Conservation (phyloP, 768 basidiomycete genomes). For the Rhodocollybia butyracea region DNA sequence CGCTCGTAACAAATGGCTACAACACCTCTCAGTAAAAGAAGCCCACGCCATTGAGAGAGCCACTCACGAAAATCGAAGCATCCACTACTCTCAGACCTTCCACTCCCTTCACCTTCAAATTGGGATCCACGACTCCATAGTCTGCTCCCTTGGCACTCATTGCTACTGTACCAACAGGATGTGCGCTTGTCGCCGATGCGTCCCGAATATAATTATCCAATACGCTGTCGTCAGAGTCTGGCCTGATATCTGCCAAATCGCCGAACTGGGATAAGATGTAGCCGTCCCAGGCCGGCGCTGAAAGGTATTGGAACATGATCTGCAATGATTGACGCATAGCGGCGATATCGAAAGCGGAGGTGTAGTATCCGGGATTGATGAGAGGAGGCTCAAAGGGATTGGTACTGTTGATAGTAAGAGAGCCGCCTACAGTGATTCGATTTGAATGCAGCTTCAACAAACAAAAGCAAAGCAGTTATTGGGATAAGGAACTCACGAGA, state of each 20-base stretch:
- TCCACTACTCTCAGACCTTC: slow-evolving; percentile 34
- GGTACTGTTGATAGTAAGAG: slow-evolving; percentile 22
- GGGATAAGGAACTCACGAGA: slow-evolving; percentile 5
- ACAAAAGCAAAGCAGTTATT: neutral
- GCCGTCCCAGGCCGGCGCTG: slow-evolving; percentile 24
- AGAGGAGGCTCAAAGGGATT: slow-evolving; percentile 24
- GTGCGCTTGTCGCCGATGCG: slow-evolving; percentile 17
- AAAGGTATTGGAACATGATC: slow-evolving; percentile 20
- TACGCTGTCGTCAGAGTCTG: slow-evolving; percentile 18
- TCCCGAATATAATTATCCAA: slow-evolving; percentile 21
- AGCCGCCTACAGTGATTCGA: slow-evolving; percentile 17
- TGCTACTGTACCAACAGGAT: slow-evolving; percentile 26
- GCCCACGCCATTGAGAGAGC: too few relatives aligned
- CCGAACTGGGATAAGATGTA: slow-evolving; percentile 20
- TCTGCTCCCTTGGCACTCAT: slow-evolving; percentile 25
- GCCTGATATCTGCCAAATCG: slow-evolving; percentile 18
- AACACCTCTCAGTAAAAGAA: neutral
- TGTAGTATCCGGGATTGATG: slow-evolving; percentile 22
- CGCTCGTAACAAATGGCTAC: slow-evolving; percentile 23
- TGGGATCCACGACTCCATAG: slow-evolving; percentile 31
- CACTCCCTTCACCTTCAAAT: slow-evolving; percentile 30
- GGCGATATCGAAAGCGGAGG: slow-evolving; percentile 19
- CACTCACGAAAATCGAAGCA: slow-evolving; percentile 32
- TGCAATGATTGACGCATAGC: slow-evolving; percentile 26
- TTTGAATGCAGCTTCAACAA: neutral